A percentile compares a stretch with the other conserved stretches of the same genome.
Evolutionary conservation across 331 rosid species (phyloP).

Genomic region (Erythrophleum ivorense): DNA sequence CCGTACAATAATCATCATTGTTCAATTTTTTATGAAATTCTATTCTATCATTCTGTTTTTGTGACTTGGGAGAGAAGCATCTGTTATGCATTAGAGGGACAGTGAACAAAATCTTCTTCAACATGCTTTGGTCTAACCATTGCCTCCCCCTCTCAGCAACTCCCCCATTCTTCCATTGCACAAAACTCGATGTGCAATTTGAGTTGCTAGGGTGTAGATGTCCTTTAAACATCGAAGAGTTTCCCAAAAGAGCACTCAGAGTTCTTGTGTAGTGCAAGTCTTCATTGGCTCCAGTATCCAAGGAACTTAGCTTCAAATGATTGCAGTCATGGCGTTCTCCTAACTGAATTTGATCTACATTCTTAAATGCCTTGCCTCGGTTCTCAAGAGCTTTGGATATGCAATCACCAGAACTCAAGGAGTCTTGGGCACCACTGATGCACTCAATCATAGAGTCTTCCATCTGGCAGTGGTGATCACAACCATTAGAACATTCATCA

Average conservation of each 20-base stretch:
- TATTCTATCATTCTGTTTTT: conserved; percentile 40
- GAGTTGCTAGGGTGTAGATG: conserved; percentile 37
- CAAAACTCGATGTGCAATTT: conserved; percentile 57
- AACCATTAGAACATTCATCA: conserved; percentile 58
- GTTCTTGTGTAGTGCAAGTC: conserved; percentile 65
- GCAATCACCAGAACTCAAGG: conserved; percentile 71
- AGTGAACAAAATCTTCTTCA: conserved; percentile 66
- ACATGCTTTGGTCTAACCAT: conserved; percentile 51
- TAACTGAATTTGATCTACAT: conserved; percentile 35
- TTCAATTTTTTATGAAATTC: conserved; percentile 41
- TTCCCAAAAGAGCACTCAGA: conserved; percentile 59
- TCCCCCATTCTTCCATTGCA: conserved; percentile 59
- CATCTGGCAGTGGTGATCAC: conserved; percentile 51
- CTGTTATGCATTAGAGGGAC: conserved; percentile 60
- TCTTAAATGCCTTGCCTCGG: conserved; percentile 44
- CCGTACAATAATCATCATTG: conserved; percentile 36
- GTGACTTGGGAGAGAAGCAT: conserved; percentile 44
- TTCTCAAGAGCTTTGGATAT: conserved; percentile 63
- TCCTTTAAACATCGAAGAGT: conserved; percentile 49
- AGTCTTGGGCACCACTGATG: conserved; percentile 51
- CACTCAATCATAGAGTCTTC: conserved; percentile 62
- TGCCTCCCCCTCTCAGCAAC: conserved; percentile 41
- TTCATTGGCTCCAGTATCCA: conserved; percentile 57
- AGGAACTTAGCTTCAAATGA: conserved; percentile 48
- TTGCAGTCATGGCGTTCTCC: conserved; percentile 51